Conservation (phyloP, 768 basidiomycete genomes). For the Suillus variegatus region DNA sequence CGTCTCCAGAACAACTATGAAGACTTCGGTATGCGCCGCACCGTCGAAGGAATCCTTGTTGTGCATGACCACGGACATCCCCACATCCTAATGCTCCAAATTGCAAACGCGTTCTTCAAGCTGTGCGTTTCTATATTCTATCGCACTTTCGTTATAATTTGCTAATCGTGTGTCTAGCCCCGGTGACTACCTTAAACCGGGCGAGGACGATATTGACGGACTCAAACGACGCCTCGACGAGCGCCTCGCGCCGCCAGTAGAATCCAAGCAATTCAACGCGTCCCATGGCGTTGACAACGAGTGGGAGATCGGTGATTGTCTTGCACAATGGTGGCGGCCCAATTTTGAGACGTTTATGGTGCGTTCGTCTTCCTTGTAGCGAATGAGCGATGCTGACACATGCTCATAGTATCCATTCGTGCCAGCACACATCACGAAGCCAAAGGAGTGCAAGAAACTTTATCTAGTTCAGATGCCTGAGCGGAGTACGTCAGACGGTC, state of each 20-base stretch:
- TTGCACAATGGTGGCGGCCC: slow-evolving; percentile 99
- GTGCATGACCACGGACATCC: slow-evolving; percentile 98
- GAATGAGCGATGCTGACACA: not conserved
- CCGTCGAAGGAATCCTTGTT: slow-evolving; percentile 77
- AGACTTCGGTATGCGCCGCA: slow-evolving; percentile 94
- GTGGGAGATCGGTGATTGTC: slow-evolving; percentile 95
- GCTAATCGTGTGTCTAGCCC: slow-evolving; percentile 51
- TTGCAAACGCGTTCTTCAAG: slow-evolving; percentile 99
- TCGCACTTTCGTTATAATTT: not conserved
- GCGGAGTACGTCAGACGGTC: slow-evolving; percentile 60
- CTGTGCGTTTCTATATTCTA: slow-evolving; percentile 56
- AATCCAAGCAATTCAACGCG: slow-evolving; percentile 74
- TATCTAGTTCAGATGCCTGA: slow-evolving; percentile 96
- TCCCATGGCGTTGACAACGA: slow-evolving; percentile 81
- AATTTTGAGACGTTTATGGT: slow-evolving; percentile 99
- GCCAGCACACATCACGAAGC: slow-evolving; percentile 95
- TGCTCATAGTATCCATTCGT: slow-evolving; percentile 81
- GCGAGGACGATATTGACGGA: slow-evolving; percentile 91
- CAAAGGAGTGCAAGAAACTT: slow-evolving; percentile 97
- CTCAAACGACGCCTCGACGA: slow-evolving; percentile 88
- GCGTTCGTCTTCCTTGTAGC: slow-evolving; percentile 29
- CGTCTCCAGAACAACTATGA: slow-evolving; percentile 96
- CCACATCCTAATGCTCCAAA: slow-evolving; percentile 97
- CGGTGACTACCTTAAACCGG: slow-evolving; percentile 97
- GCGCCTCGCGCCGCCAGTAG: slow-evolving; percentile 78